Conservation (phyloP, 2,329 filamentous ascomycete genomes). For the Didymella sp. region DNA sequence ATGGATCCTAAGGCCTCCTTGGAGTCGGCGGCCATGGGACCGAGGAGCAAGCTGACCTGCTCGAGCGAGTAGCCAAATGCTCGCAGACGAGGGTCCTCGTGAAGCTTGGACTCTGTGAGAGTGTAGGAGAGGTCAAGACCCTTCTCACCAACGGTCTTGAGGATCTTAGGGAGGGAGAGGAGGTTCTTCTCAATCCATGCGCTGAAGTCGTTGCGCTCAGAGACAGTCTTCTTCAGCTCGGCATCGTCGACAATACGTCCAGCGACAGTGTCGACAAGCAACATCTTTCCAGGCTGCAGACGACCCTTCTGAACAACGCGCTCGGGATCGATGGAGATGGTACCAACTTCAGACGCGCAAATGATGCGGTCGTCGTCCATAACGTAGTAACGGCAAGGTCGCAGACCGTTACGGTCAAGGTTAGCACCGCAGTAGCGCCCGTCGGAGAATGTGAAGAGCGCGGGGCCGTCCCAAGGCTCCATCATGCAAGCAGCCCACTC, state of each 20-base stretch:
- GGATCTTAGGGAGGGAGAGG: slow-evolving; percentile 78
- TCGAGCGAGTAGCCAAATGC: slow-evolving; percentile 95
- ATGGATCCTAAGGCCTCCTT: slow-evolving; percentile 97
- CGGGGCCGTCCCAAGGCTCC: slow-evolving; percentile 98
- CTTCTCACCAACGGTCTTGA: slow-evolving; percentile 66
- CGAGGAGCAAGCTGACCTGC: slow-evolving; percentile 89
- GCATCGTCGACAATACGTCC: slow-evolving; percentile 94
- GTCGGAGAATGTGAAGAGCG: slow-evolving; percentile 95
- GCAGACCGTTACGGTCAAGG: slow-evolving; percentile 91
- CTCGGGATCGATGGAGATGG: slow-evolving; percentile 90
- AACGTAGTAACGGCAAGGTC: slow-evolving; percentile 96
- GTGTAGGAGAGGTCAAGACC: slow-evolving; percentile 70
- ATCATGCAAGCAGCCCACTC: slow-evolving; percentile 99
- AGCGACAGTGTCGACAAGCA: slow-evolving; percentile 88
- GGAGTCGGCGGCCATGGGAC: slow-evolving; percentile 95
- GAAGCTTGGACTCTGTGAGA: slow-evolving; percentile 73
- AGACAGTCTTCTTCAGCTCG: slow-evolving; percentile 87
- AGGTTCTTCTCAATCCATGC: slow-evolving; percentile 87
- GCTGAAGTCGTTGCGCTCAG: slow-evolving; percentile 86
- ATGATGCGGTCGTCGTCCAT: slow-evolving; percentile 97
- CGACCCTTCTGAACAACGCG: slow-evolving; percentile 90
- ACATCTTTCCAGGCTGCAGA: slow-evolving; percentile 92
- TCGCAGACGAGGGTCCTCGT: slow-evolving; percentile 82
- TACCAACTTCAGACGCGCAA: slow-evolving; percentile 94
- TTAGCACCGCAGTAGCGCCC: slow-evolving; percentile 97